phyloP scores from a whole-genome alignment of 192 early-diverging fungal genomes.

The Oehlia diaphana region DNA sequence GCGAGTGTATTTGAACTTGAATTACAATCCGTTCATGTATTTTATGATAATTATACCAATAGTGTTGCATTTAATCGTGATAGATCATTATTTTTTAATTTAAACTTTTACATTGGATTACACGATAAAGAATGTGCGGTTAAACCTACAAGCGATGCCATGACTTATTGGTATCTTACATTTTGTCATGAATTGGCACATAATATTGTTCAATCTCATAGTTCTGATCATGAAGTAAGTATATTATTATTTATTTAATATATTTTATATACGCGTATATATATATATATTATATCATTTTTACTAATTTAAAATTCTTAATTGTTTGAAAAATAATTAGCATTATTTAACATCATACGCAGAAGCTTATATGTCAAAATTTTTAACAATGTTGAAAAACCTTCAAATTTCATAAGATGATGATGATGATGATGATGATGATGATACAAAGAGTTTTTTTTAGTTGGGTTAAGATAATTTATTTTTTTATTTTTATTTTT shows the following conservation, averaged over 20 bases:
- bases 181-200: slow-evolving; percentile 84
- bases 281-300: no score
- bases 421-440: no score
- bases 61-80: slow-evolving; percentile 83
- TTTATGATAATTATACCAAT: slow-evolving; percentile 66
- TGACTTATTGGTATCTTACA: slow-evolving; percentile 84
- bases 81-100: slow-evolving; percentile 80
- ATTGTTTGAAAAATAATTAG: neutral
- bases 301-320: no score
- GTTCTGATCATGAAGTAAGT: slow-evolving; percentile 66
- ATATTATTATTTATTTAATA: no score
- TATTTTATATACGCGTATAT: no score
- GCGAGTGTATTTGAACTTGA: slow-evolving; percentile 64
- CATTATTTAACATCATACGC: neutral
- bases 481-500: no score
- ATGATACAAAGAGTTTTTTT: no score
- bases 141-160: slow-evolving; percentile 31
- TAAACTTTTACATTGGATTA: slow-evolving; percentile 70
- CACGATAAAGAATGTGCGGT: slow-evolving; percentile 47
- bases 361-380: neutral
- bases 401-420: no score
- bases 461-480: no score
- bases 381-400: neutral
- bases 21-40: slow-evolving; percentile 65
- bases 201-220: slow-evolving; percentile 66